phyloP scores from a whole-genome alignment of 2,329 filamentous ascomycete genomes.

The Aspergillus fumigatiaffinis region DNA sequence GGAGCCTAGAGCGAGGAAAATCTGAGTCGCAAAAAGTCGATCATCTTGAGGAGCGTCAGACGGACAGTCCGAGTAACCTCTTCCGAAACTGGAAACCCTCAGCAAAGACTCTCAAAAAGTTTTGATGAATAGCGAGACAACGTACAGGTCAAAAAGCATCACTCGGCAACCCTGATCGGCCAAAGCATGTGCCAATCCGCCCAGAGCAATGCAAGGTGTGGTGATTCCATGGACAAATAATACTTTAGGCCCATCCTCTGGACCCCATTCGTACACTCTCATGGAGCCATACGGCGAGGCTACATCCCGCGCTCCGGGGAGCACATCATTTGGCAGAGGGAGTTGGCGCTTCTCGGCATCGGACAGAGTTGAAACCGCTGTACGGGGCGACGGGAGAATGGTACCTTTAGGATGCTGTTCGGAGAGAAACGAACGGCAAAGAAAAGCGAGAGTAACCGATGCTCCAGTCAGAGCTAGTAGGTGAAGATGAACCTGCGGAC shows the following conservation, averaged over 20 bases:
- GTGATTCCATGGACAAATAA: slow-evolving; percentile 77
- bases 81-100: slow-evolving; percentile 45
- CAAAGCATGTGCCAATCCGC: slow-evolving; percentile 62
- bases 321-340: slow-evolving; percentile 65
- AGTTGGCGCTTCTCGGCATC: slow-evolving; percentile 37
- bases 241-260: slow-evolving; percentile 65
- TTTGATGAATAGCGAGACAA: neutral
- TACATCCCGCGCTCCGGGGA: slow-evolving; percentile 63
- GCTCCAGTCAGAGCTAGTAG: slow-evolving; percentile 33
- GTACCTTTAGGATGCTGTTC: slow-evolving; percentile 8
- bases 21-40: slow-evolving; percentile 69
- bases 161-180: slow-evolving; percentile 67
- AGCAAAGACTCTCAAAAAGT: neutral
- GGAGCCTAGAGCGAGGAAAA: slow-evolving; percentile 66
- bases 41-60: slow-evolving; percentile 65
- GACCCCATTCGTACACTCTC: slow-evolving; percentile 77
- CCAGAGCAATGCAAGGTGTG: slow-evolving; percentile 69
- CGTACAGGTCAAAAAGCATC: slow-evolving; percentile 66
- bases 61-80: slow-evolving; percentile 73
- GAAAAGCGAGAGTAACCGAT: slow-evolving; percentile 32
- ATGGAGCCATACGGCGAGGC: slow-evolving; percentile 60
- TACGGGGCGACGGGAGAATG: slow-evolving; percentile 36
- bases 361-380: slow-evolving; percentile 29
- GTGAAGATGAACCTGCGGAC: slow-evolving; percentile 27
- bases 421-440: slow-evolving; percentile 26